phyloP scores from a whole-genome alignment of 208 protist species.

The Blastocrithidia nonstop region DNA sequence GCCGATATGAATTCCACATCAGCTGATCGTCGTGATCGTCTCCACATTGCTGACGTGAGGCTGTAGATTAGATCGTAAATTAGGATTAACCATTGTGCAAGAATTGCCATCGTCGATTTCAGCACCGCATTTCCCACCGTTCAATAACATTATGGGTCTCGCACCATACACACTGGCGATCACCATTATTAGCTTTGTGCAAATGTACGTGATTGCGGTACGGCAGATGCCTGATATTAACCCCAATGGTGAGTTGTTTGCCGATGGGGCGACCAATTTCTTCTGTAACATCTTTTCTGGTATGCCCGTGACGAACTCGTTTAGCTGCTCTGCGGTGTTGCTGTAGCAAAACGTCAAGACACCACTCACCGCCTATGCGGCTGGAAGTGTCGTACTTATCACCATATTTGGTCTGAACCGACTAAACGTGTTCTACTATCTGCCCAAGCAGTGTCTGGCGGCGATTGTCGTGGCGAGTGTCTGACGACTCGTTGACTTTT shows the following conservation, averaged over 20 bases:
- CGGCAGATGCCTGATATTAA: constrained; percentile 28
- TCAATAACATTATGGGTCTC: constrained; percentile 20
- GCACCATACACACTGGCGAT: constrained; percentile 39
- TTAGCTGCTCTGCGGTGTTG: constrained; percentile 35
- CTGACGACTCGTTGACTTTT: constrained; percentile 34
- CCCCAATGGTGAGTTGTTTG: constrained; percentile 33
- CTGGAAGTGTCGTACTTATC: constrained; percentile 19
- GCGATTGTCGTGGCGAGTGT: constrained; percentile 34
- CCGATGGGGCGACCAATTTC: constrained; percentile 23
- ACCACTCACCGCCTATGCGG: constrained; percentile 19
- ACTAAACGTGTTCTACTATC: constrained; percentile 34
- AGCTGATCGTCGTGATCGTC: constrained; percentile 39
- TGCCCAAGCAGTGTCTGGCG: constrained; percentile 34
- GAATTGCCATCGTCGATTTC: constrained; percentile 13
- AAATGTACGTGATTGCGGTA: constrained; percentile 41
- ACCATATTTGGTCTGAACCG: constrained; percentile 24
- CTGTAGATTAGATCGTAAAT: constrained; percentile 11
- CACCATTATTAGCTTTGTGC: constrained; percentile 36
- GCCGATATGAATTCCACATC: constrained; percentile 36
- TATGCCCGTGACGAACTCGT: constrained; percentile 37
- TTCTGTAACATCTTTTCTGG: constrained; percentile 24
- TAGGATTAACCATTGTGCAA: constrained; percentile 17
- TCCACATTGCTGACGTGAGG: constrained; percentile 21
- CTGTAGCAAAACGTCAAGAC: constrained; percentile 24
- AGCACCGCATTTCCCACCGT: constrained; percentile 15